phyloP scores from a whole-genome alignment of 2,329 filamentous ascomycete genomes.

The Chalaropsis ovoidea region DNA sequence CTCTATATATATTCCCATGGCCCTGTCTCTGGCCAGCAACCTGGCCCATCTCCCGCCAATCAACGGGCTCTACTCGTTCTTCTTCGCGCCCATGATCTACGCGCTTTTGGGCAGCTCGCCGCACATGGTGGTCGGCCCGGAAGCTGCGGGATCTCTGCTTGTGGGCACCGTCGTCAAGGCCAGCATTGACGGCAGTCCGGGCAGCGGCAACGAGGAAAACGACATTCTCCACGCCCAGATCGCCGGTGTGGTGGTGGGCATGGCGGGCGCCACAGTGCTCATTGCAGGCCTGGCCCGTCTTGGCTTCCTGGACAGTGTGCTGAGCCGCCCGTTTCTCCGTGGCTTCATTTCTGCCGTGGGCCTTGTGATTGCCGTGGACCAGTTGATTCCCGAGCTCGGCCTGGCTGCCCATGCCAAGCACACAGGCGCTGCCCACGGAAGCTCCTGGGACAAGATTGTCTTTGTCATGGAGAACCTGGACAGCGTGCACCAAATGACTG shows the following conservation, averaged over 20 bases:
- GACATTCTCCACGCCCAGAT: constrained; percentile 63
- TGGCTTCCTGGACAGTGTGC: constrained; percentile 87
- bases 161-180: constrained; percentile 77
- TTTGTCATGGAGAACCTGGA: constrained; percentile 63
- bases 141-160: constrained; percentile 84
- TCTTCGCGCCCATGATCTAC: constrained; percentile 85
- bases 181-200: constrained; percentile 59
- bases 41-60: constrained; percentile 87
- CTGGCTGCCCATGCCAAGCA: constrained; percentile 56
- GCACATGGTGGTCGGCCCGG: constrained; percentile 87
- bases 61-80: constrained; percentile 87
- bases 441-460: constrained; percentile 70
- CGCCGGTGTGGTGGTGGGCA: constrained; percentile 76
- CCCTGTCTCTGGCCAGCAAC: constrained; percentile 83
- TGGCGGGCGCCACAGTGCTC: constrained; percentile 83
- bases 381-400: constrained; percentile 83
- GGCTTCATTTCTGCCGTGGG: constrained; percentile 97
- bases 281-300: constrained; percentile 73
- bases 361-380: constrained; percentile 90
- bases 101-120: constrained; percentile 84
- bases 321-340: constrained; percentile 82
- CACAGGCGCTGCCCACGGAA: constrained; percentile 64
- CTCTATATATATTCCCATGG: constrained; percentile 98
- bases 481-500: constrained; percentile 63
- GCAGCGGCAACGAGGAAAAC: constrained; percentile 49